Percentiles rank a stretch among this genome's conserved stretches.
Evolutionary conservation across 306 rosid species (phyloP).

Genomic region (Glycine soja): DNA sequence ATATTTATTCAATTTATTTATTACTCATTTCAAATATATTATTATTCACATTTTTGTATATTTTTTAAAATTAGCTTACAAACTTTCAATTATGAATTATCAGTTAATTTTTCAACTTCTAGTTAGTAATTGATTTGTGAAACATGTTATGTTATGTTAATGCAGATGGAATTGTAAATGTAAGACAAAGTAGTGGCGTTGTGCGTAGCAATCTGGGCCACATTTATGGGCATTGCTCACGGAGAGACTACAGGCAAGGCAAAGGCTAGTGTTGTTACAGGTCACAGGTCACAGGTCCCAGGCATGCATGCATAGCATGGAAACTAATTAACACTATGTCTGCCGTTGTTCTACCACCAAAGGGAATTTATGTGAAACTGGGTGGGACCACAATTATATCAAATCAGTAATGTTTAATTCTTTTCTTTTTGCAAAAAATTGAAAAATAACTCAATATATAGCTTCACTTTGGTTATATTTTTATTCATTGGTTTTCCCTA

Average conservation of each 20-base stretch:
- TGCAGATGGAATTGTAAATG: background rate
- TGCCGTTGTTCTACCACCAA: slow-evolving; percentile 38
- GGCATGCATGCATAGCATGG: slow-evolving; percentile 14
- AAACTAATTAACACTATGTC: slow-evolving; percentile 49
- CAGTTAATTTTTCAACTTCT: too few relatives aligned
- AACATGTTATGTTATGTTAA: background rate
- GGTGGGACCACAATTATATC: slow-evolving; percentile 51
- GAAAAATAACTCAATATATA: too few relatives aligned
- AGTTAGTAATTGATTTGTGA: background rate
- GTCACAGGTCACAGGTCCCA: slow-evolving; percentile 44
- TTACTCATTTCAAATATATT: too few relatives aligned
- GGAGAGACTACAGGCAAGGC: slow-evolving; percentile 45
- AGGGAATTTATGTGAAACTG: slow-evolving; percentile 38
- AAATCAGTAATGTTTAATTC: slow-evolving; percentile 26
- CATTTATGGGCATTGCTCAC: slow-evolving; percentile 53
- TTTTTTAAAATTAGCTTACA: too few relatives aligned
- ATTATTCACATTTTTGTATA: too few relatives aligned
- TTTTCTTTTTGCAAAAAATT: too few relatives aligned
- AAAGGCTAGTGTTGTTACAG: slow-evolving; percentile 4
- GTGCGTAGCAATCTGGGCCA: slow-evolving; percentile 32
- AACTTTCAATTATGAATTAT: too few relatives aligned
- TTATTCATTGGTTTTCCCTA: too few relatives aligned
- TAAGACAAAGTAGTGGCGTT: background rate
- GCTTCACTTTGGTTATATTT: too few relatives aligned
- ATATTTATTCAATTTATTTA: too few relatives aligned